phyloP scores from a whole-genome alignment of 495 filamentous ascomycete genomes.

The Tetracladium setigerum region DNA sequence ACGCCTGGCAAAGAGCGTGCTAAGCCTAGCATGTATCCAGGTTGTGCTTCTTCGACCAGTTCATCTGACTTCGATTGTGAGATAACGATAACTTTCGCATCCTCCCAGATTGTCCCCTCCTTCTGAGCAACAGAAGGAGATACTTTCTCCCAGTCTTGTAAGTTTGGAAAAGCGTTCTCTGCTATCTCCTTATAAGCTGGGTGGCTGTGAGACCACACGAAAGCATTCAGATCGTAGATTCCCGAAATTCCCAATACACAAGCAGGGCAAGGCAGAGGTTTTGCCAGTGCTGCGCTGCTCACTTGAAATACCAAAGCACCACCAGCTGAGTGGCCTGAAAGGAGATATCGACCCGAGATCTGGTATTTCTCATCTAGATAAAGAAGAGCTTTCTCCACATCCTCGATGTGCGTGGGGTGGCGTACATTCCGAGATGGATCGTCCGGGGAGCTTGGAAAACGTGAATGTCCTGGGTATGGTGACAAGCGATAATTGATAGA shows the following conservation, averaged over 20 bases:
- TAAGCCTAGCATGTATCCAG: constrained; percentile 12
- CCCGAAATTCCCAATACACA: constrained; percentile 15
- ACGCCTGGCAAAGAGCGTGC: neutral
- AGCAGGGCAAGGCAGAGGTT: constrained; percentile 3
- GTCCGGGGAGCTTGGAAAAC: constrained; percentile 23
- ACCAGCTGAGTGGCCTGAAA: constrained; percentile 73
- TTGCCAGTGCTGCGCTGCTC: constrained; percentile 33
- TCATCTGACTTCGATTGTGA: constrained; percentile 18
- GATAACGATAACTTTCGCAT: constrained; percentile 11
- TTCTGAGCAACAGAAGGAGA: constrained; percentile 5
- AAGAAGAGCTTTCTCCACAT: constrained; percentile 54
- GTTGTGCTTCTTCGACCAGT: constrained; percentile 15
- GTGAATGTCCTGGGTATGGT: constrained; percentile 54
- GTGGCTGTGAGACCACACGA: constrained; percentile 10
- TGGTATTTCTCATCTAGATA: constrained; percentile 51
- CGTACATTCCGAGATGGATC: constrained; percentile 29
- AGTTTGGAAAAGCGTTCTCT: constrained; percentile 15
- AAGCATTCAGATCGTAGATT: constrained; percentile 16
- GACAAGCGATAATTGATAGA: constrained; percentile 78
- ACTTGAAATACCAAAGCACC: constrained; percentile 66
- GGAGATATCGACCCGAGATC: constrained; percentile 46
- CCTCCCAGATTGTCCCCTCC: constrained; percentile 8
- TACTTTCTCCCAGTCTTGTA: constrained; percentile 9
- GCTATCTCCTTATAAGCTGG: constrained; percentile 11
- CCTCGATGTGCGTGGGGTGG: constrained; percentile 70